Evolutionary conservation across 139 green algal genomes (phyloP).

Genomic region (Diplosphaera chodatii): DNA sequence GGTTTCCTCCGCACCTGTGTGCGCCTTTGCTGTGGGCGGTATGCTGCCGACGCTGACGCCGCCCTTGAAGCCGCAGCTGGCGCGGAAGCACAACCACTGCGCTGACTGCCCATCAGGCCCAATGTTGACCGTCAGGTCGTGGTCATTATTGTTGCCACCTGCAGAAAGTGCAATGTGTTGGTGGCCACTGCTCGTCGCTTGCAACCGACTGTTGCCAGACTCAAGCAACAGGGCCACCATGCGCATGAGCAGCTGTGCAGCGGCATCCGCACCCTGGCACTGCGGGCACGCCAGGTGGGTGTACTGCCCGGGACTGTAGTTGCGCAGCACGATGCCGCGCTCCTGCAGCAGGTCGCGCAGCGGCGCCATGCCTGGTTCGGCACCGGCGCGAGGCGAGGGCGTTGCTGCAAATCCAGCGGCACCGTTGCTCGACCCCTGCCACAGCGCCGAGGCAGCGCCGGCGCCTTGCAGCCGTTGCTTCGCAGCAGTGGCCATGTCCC

Average conservation of each 20-base stretch:
- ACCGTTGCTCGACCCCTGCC: too few relatives aligned
- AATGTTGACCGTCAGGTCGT: slow-evolving; percentile 37
- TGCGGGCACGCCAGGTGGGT: slow-evolving; percentile 32
- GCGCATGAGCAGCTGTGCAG: too few relatives aligned
- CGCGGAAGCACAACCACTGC: slow-evolving; percentile 55
- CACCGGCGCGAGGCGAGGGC: too few relatives aligned
- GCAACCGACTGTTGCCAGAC: too few relatives aligned
- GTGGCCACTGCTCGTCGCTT: too few relatives aligned
- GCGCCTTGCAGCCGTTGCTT: neutral
- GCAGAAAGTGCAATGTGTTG: too few relatives aligned
- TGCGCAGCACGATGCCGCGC: slow-evolving; percentile 21
- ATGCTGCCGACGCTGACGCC: slow-evolving; percentile 2
- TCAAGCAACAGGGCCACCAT: too few relatives aligned
- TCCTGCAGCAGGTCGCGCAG: slow-evolving; percentile 35
- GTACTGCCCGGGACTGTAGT: slow-evolving; percentile 32
- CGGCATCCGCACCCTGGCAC: slow-evolving; percentile 26
- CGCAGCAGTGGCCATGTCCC: neutral
- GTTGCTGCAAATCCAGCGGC: too few relatives aligned
- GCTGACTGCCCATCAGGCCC: slow-evolving; percentile 28
- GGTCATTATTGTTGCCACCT: slow-evolving; percentile 30
- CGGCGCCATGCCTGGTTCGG: neutral
- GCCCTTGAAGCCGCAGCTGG: slow-evolving; percentile 51
- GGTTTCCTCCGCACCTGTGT: too few relatives aligned
- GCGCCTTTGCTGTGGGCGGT: neutral
- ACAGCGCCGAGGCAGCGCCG: neutral